Base-by-base conservation (phyloP, 345 rosid genomes). In the Lagerstroemia speciosa region DNA sequence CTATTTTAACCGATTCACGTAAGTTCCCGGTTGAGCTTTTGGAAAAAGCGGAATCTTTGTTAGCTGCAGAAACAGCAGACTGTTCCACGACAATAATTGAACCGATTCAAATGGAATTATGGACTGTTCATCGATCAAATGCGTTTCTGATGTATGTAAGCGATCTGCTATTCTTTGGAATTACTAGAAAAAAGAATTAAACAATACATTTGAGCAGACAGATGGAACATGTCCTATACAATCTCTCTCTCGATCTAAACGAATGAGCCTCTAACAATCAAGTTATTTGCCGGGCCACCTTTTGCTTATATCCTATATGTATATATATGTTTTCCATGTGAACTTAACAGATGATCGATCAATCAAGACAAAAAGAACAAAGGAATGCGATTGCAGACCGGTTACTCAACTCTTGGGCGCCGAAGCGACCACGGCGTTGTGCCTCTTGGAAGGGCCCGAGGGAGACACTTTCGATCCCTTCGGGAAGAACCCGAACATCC, bases 381-480 rank as follows among this genome's bases (percentile, higher is more conserved):
- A 62, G 17, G 19, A 5, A 62, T 48, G 8, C 6, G 16, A 14
- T 41, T 15, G 65, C 24, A 1, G 11, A n/a, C n/a, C n/a, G n/a
- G 19, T 30, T 31, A 0, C 29, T 70, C 60, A 41, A 63, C 14
- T 41, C 46, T 3, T 41, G 46, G 46, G 46, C 32, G 74, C 2
- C n/a, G 55, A 71, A 37, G 36, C 29, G 30, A 66, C 66, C 14
- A 12, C 4, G 32, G 65, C 57, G 66, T 72, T 72, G 57, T 1
- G 7, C 32, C 75, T 33, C 2, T 10, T 19, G 27, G 70, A 66
- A 0, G 75, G 70, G 1, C 36, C 70, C 6, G 70, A 58, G 17
- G 75, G 75, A 4, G 69, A 58, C n/a, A 72, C 70, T 17, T 0
- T 24, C 9, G 75, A 22, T 27, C 60, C 70, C 26, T 57, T 66